These are phyloP conservation scores for Ceratocystis cubensis DNA, from an alignment of 2,329 filamentous ascomycete genomes.

Conservation along the genomic window DNA sequence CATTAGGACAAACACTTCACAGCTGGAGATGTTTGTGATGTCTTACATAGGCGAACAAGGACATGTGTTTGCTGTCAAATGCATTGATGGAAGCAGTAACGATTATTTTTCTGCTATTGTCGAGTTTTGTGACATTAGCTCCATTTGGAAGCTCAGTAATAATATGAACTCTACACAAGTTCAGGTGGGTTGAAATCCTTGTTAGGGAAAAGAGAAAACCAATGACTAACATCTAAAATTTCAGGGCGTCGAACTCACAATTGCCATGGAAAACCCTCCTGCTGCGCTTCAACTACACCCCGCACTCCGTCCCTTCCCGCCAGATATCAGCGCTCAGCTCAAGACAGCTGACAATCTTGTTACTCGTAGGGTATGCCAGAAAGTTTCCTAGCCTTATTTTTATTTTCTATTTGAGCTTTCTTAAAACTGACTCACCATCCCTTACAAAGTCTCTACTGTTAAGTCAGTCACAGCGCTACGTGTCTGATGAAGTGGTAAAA, in stretches of 20 bases:
- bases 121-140: constrained; percentile 9
- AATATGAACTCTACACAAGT: not conserved
- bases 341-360: not conserved
- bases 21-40: constrained; percentile 14
- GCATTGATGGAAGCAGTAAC: not conserved
- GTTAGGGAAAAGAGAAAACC: not conserved
- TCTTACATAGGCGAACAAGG: not conserved
- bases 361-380: not conserved
- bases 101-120: not conserved
- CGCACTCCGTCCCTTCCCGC: not conserved
- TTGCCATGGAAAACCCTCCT: not conserved
- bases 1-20: constrained; percentile 19
- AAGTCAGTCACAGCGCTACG: not conserved
- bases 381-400: not conserved
- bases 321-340: not conserved
- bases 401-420: too few species aligned
- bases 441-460: not conserved
- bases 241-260: not conserved
- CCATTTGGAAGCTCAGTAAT: not conserved
- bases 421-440: not conserved
- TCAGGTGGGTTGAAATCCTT: not conserved
- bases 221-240: not conserved
- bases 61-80: constrained; percentile 28
- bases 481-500: constrained; percentile 2
- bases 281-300: not conserved